These are phyloP conservation scores for Huntiella abstrusa DNA, from an alignment of 2,329 filamentous ascomycete genomes.

Conservation along the genomic window DNA sequence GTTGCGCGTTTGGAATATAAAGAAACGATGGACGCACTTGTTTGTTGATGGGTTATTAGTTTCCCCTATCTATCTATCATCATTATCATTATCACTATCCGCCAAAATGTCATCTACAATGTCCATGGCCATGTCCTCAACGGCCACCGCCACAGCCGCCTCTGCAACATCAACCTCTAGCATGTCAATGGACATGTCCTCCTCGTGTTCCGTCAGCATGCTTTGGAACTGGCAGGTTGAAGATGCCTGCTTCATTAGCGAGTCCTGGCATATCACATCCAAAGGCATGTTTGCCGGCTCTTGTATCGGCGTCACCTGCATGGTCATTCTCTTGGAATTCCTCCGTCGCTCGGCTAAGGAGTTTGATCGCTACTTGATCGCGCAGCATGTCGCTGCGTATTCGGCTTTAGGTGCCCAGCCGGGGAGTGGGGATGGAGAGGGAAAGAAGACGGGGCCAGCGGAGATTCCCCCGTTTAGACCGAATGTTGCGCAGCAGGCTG, in stretches of 20 bases:
- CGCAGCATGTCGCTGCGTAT: slow-evolving; percentile 22
- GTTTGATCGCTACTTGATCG: slow-evolving; percentile 49
- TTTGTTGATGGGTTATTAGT: not conserved
- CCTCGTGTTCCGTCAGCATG: slow-evolving; percentile 34
- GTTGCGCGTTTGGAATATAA: no score
- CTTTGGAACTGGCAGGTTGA: slow-evolving; percentile 63
- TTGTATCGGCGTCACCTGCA: slow-evolving; percentile 59
- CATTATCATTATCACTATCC: not conserved
- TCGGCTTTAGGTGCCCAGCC: slow-evolving; percentile 11
- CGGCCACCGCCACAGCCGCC: slow-evolving; percentile 10
- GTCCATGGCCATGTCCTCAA: slow-evolving; percentile 9
- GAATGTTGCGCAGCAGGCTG: slow-evolving; percentile 42
- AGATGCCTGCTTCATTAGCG: slow-evolving; percentile 53
- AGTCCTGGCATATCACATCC: slow-evolving; percentile 50
- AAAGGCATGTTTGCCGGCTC: slow-evolving; percentile 57
- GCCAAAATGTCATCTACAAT: not conserved
- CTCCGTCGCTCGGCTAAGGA: slow-evolving; percentile 53
- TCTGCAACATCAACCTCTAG: slow-evolving; percentile 7
- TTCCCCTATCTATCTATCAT: not conserved
- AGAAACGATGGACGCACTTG: not conserved
- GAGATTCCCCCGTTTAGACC: slow-evolving; percentile 29
- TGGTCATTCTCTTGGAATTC: slow-evolving; percentile 53
- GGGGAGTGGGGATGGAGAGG: slow-evolving; percentile 10
- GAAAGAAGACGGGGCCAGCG: not conserved
- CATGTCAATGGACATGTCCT: slow-evolving; percentile 12